Conservation (phyloP, 73 alveolate species). For the Paramecium primaurelia region DNA sequence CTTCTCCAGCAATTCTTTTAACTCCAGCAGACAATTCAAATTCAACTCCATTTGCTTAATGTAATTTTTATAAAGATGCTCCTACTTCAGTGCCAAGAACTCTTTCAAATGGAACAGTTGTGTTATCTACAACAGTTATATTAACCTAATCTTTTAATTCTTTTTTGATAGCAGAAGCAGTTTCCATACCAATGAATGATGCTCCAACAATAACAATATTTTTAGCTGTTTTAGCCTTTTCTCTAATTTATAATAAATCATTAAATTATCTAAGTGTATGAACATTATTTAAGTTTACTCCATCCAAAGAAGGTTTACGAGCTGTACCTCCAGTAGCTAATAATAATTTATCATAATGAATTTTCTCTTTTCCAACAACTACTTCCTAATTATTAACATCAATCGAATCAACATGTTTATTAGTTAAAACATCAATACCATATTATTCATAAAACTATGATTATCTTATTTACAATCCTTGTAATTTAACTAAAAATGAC, state of each 20-base stretch:
- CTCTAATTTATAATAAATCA: conserved; percentile 66
- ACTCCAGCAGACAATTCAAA: conserved; percentile 54
- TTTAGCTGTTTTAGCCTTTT: conserved; percentile 48
- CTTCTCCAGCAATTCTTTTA: conserved; percentile 61
- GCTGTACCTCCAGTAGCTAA: conserved; percentile 82
- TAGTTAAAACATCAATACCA: conserved; percentile 66
- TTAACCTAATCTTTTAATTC: conserved; percentile 60
- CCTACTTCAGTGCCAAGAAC: conserved; percentile 72
- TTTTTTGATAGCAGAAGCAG: conserved; percentile 67
- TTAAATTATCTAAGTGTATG: conserved; percentile 63
- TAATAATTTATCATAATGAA: conserved; percentile 68
- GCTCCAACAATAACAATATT: conserved; percentile 80
- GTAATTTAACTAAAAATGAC: too few species aligned
- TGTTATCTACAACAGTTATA: conserved; percentile 70
- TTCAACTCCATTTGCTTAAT: conserved; percentile 70
- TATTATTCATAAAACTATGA: neutral
- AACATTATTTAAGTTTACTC: conserved; percentile 67
- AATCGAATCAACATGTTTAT: conserved; percentile 58
- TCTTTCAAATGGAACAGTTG: conserved; percentile 66
- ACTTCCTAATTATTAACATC: conserved; percentile 57
- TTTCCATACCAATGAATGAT: conserved; percentile 80
- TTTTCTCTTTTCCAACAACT: conserved; percentile 30
- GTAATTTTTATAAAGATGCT: conserved; percentile 38
- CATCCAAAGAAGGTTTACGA: conserved; percentile 62
- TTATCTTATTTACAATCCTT: too few species aligned